A percentile compares a stretch with the other conserved stretches of the same genome.
Conservation (phyloP, 2,329 filamentous ascomycete genomes). For the Calonectria honghensis region DNA sequence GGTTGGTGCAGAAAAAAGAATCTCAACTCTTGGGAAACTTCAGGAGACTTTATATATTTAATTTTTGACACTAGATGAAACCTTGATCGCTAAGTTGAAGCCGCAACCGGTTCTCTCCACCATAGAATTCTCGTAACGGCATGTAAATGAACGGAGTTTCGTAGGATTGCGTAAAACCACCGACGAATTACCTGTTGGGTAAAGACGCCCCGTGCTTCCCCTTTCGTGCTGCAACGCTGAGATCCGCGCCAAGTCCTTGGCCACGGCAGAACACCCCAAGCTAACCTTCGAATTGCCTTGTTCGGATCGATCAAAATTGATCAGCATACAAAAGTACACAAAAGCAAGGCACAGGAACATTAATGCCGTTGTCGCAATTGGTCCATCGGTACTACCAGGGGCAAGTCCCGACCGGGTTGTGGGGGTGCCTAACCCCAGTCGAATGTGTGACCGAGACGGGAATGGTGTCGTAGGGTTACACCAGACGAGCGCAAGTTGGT, state of each 20-base stretch:
- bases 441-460: constrained; percentile 4
- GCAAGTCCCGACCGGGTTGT: constrained; percentile 21
- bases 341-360: constrained; percentile 23
- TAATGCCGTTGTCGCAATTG: constrained; percentile 27
- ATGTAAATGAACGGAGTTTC: neutral
- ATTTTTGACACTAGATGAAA: neutral
- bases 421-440: constrained; percentile 4
- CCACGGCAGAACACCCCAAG: neutral
- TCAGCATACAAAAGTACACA: constrained; percentile 21
- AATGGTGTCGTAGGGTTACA: constrained; percentile 16
- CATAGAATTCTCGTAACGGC: neutral
- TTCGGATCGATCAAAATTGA: constrained; percentile 7
- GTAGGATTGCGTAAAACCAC: neutral
- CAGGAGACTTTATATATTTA: neutral
- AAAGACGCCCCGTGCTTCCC: constrained; percentile 18
- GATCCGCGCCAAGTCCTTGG: constrained; percentile 5
- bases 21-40: neutral
- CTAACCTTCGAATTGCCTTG: constrained; percentile 3
- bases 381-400: neutral
- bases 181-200: constrained; percentile 17
- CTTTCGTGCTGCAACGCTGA: constrained; percentile 8
- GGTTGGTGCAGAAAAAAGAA: neutral
- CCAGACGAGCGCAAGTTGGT: neutral
- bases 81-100: neutral
- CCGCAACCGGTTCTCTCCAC: neutral